Base-by-base conservation (phyloP, 1,284 basidiomycete species). In the Cryptococcus amylolentus region DNA sequence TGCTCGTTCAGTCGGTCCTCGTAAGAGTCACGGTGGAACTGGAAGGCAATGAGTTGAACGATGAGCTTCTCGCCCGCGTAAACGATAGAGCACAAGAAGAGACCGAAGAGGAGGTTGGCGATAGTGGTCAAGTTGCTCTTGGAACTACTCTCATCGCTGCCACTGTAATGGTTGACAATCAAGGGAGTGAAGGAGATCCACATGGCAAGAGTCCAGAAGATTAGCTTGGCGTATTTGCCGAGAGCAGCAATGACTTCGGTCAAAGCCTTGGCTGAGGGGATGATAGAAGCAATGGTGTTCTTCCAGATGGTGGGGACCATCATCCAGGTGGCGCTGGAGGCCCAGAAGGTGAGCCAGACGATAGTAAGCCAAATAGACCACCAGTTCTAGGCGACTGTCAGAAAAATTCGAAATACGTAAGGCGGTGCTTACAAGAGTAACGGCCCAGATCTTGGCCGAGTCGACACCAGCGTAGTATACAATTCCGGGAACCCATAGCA, bases 311-410 rank as follows among this genome's bases (percentile, higher is more conserved):
- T 60, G 3, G 88, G 87, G 10, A 87, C 64, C 26, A 86, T 72
- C 67, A 77, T 86, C 81, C 87, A 81, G 37, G 78, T 75, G 5
- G 88, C 87, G 43, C 88, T 81, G 6, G 86, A 80, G 41, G 77
- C 84, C 91, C 91, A 95, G 88, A 90, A 94, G 20, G 89, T 88
- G 80, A 68, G 82, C 90, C 90, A 93, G 31, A 84, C 78, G 41
- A 91, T 82, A 41, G 81, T 84, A 42, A 92, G 79, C 89, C 89
- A 94, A 58, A 91, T 85, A 54, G 88, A 90, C 91, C 91, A 95
- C 84, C 85, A 93, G 10, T 89, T 65, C 70, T 73, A 52, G 31
- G 26, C 14, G 18, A 27, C 42, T 20, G 27, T 46, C 44, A 46
- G 44, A 20, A 18, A 14, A 42, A 2, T 31, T 26, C 35, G 41